Evolutionary conservation across 2,329 filamentous ascomycete species (phyloP).

Genomic region (Samsoniella hepiali): DNA sequence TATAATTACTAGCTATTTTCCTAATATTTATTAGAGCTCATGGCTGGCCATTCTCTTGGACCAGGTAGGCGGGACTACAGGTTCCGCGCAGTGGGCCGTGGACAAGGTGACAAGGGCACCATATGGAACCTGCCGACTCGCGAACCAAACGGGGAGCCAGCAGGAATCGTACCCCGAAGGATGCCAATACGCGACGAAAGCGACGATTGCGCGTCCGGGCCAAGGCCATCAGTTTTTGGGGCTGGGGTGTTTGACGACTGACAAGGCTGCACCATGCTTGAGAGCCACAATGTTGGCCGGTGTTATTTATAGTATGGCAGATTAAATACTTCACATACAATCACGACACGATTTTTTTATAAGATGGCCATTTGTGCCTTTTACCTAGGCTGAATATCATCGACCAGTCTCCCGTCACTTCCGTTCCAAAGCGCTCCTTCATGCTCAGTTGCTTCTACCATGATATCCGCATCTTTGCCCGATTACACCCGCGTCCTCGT

Average conservation of each 20-base stretch:
- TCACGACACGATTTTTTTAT: neutral
- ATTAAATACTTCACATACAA: neutral
- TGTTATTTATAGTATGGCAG: conserved; percentile 4
- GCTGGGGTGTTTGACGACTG: neutral
- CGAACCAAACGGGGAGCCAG: neutral
- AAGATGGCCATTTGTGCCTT: neutral
- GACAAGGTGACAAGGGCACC: too few species aligned
- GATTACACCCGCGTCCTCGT: neutral
- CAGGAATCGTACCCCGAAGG: neutral
- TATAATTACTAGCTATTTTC: too few species aligned
- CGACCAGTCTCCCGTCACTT: neutral
- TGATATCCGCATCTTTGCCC: neutral
- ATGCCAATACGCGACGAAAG: neutral
- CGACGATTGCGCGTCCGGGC: neutral
- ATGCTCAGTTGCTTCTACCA: neutral
- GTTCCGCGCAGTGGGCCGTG: neutral
- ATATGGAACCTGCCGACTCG: conserved; percentile 1
- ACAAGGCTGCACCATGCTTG: neutral
- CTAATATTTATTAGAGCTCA: too few species aligned
- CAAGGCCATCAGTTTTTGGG: neutral
- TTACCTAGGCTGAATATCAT: neutral
- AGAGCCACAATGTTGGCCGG: neutral
- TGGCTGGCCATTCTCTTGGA: too few species aligned
- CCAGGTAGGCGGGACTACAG: neutral
- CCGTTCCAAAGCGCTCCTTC: neutral